These are phyloP conservation scores for Tolypocladium album DNA, from an alignment of 2,329 filamentous ascomycete genomes.

Conservation along the genomic window DNA sequence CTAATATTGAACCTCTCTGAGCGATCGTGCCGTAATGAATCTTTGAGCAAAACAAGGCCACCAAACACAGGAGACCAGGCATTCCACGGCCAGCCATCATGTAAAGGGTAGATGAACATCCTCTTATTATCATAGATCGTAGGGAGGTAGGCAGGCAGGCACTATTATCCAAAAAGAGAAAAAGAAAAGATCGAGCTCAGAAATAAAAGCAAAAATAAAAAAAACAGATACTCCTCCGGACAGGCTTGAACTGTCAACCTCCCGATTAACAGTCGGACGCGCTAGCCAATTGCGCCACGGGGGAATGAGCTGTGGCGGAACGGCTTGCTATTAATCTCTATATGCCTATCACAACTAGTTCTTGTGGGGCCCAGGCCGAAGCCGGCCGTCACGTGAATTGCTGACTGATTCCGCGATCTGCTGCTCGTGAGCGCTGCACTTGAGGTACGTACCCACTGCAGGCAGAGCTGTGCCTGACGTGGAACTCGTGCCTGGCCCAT, in stretches of 20 bases:
- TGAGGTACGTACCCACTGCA: slow-evolving; percentile 3
- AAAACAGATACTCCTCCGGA: slow-evolving; percentile 5
- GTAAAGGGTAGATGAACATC: too few relatives aligned
- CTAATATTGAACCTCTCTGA: background rate
- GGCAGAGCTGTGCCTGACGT: slow-evolving; percentile 36
- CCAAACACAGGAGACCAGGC: too few relatives aligned
- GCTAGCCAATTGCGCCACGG: slow-evolving; percentile 35
- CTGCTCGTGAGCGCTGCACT: background rate
- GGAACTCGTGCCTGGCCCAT: slow-evolving; percentile 17
- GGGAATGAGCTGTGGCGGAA: background rate
- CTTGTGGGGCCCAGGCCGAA: too few relatives aligned
- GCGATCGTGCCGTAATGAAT: too few relatives aligned
- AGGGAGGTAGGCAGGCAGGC: too few relatives aligned
- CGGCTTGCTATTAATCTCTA: background rate
- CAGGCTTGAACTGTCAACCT: slow-evolving; percentile 15
- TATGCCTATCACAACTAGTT: background rate
- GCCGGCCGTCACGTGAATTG: background rate
- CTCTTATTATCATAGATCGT: too few relatives aligned
- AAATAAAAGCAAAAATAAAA: too few relatives aligned
- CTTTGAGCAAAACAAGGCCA: too few relatives aligned
- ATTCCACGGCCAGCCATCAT: too few relatives aligned
- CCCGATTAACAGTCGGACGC: slow-evolving; percentile 46
- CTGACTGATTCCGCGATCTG: background rate
- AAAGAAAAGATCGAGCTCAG: too few relatives aligned
- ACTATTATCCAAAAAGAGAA: too few relatives aligned